Conservation (phyloP, 768 basidiomycete genomes). For the Thelephora ganbajun region DNA sequence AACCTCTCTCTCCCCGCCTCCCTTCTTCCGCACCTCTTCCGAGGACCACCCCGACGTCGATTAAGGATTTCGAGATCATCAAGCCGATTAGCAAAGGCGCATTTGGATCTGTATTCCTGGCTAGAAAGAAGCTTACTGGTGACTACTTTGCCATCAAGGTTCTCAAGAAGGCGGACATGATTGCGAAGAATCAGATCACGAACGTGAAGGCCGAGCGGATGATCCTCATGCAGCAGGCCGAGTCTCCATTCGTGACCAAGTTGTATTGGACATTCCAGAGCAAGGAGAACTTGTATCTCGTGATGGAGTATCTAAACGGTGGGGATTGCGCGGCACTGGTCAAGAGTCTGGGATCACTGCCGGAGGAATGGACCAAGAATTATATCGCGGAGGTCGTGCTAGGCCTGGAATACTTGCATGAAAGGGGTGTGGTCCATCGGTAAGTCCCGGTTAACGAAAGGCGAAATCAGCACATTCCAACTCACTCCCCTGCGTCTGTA, state of each 20-base stretch:
- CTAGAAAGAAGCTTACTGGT: constrained; percentile 95
- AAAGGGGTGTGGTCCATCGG: constrained; percentile 94
- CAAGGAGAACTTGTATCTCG: constrained; percentile 96
- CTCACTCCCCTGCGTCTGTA: constrained; percentile 18
- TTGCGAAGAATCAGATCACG: constrained; percentile 99
- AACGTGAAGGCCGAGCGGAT: constrained; percentile 99
- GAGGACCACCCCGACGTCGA: constrained; percentile 75
- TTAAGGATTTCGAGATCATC: constrained; percentile 98
- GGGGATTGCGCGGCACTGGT: constrained; percentile 96
- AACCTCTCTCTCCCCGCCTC: constrained; percentile 79
- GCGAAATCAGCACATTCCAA: not conserved
- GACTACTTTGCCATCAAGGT: constrained; percentile 99
- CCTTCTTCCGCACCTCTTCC: constrained; percentile 64
- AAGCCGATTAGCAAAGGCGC: constrained; percentile 99
- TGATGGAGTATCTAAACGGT: constrained; percentile 99
- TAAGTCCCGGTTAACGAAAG: constrained; percentile 22
- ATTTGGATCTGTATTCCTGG: constrained; percentile 94
- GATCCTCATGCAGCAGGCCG: constrained; percentile 98
- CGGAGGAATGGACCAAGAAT: constrained; percentile 94
- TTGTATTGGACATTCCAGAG: constrained; percentile 98
- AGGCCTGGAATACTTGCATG: constrained; percentile 93
- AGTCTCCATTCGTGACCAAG: constrained; percentile 96
- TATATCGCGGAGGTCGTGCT: constrained; percentile 95
- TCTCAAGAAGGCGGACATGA: constrained; percentile 99
- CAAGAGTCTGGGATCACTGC: constrained; percentile 85